Conservation (phyloP, 1,284 basidiomycete species). For the Rhodotorula glutinis region DNA sequence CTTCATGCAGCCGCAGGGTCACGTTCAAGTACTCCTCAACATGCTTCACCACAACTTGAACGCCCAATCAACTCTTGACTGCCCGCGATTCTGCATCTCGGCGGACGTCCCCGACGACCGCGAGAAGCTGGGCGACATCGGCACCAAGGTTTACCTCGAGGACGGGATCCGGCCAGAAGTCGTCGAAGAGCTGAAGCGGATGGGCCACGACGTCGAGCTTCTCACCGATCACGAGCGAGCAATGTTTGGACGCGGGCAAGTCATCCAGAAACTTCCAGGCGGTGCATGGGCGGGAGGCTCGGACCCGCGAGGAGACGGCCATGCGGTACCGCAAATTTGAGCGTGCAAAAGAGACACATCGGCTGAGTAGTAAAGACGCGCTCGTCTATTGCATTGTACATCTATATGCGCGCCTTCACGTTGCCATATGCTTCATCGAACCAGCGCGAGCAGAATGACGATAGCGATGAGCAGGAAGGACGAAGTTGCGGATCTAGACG, state of each 20-base stretch:
- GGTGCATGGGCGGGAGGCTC: constrained; percentile 87
- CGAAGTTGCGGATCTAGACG: background rate
- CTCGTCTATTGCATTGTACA: constrained; percentile 6
- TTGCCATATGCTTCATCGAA: no score
- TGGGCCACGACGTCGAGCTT: constrained; percentile 78
- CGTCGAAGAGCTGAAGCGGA: constrained; percentile 54
- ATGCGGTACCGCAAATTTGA: constrained; percentile 43
- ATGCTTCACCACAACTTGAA: constrained; percentile 75
- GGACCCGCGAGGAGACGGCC: constrained; percentile 67
- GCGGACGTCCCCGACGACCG: constrained; percentile 33
- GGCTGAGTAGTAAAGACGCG: no score
- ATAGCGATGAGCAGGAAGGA: background rate
- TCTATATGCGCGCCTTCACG: no score
- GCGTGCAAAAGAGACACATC: no score
- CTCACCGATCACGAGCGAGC: constrained; percentile 62
- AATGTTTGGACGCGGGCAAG: constrained; percentile 82
- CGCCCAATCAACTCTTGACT: constrained; percentile 80
- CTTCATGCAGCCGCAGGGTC: constrained; percentile 93
- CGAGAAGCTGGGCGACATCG: constrained; percentile 61
- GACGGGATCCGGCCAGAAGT: constrained; percentile 60
- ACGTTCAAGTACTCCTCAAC: constrained; percentile 89
- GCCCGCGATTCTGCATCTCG: constrained; percentile 87
- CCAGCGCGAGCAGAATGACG: background rate
- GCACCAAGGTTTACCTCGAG: constrained; percentile 82
- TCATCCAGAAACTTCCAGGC: constrained; percentile 85